A percentile compares a stretch with the other conserved stretches of the same genome.
phyloP scores from a whole-genome alignment of 2,329 filamentous ascomycete genomes.

The Aspergillus japonicus region DNA sequence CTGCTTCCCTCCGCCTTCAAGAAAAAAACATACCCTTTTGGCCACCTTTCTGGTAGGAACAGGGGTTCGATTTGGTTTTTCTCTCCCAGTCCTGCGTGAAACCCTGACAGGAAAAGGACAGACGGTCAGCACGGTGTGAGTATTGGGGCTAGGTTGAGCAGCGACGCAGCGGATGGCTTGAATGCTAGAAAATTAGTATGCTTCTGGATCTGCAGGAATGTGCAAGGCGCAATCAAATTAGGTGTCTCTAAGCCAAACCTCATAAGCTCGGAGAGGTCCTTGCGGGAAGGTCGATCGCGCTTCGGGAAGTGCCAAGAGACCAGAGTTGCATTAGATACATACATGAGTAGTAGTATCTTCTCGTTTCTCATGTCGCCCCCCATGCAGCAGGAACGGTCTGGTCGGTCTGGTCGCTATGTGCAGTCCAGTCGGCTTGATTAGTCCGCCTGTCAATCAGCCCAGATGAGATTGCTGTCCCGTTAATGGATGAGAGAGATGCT shows the following conservation, averaged over 20 bases:
- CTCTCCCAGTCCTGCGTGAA: background rate
- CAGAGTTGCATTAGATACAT: background rate
- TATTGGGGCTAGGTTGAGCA: background rate
- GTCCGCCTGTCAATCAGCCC: background rate
- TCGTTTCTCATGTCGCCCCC: background rate
- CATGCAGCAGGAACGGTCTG: background rate
- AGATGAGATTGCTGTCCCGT: background rate
- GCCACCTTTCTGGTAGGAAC: background rate
- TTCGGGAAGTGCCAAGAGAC: background rate
- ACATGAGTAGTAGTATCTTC: background rate
- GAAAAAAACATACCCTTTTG: background rate
- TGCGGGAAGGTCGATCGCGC: background rate
- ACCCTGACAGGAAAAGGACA: background rate
- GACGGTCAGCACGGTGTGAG: background rate
- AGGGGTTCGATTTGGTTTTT: background rate
- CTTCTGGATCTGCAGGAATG: conserved; percentile 2
- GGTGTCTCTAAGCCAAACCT: background rate
- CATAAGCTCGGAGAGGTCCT: background rate
- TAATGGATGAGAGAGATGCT: background rate
- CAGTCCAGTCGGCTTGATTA: background rate
- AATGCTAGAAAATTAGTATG: background rate
- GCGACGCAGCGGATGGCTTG: background rate
- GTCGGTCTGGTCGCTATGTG: background rate
- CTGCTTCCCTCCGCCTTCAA: background rate
- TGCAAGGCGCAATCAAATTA: background rate